Evolutionary conservation across 2,329 filamentous ascomycete genomes (phyloP).

Genomic region (Endothia cerciana): DNA sequence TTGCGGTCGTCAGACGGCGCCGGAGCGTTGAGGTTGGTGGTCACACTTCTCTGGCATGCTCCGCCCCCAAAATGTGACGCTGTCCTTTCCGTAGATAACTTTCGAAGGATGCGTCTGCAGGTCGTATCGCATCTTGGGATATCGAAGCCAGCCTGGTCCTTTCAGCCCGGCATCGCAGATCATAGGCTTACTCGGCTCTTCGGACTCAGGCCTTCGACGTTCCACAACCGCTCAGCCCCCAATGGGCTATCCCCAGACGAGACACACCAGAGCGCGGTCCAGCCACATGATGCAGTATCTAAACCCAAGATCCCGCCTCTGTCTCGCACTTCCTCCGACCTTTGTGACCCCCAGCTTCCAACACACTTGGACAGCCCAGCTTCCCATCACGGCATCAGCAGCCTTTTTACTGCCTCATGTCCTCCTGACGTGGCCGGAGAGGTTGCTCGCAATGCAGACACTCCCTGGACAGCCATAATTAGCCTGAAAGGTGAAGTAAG

Average conservation of each 20-base stretch:
- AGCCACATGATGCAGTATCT: conserved; percentile 3
- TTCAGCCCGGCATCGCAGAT: not conserved
- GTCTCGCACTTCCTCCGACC: not conserved
- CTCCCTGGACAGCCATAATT: not conserved
- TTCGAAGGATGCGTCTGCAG: conserved; percentile 4
- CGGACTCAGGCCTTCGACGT: not conserved
- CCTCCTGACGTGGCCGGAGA: not conserved
- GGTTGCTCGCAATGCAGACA: not conserved
- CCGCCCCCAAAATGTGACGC: not conserved
- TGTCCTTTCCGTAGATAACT: not conserved
- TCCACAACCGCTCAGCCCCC: conserved; percentile 8
- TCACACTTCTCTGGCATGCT: not conserved
- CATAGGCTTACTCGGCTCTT: not conserved
- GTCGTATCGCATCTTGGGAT: not conserved
- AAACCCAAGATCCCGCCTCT: not conserved
- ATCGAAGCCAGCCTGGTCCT: not conserved
- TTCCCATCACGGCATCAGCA: not conserved
- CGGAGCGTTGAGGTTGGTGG: not conserved
- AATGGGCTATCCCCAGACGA: conserved; percentile 3
- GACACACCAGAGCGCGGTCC: not conserved
- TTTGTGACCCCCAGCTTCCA: not conserved
- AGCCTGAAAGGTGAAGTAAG: not conserved
- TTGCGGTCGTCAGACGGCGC: not conserved
- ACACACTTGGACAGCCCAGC: not conserved
- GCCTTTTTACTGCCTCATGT: not conserved